Evolutionary conservation across 2,329 filamentous ascomycete genomes (phyloP), one percentile per base, ranked within the genome.

Genomic region (Atkinsonella hypoxylon): DNA sequence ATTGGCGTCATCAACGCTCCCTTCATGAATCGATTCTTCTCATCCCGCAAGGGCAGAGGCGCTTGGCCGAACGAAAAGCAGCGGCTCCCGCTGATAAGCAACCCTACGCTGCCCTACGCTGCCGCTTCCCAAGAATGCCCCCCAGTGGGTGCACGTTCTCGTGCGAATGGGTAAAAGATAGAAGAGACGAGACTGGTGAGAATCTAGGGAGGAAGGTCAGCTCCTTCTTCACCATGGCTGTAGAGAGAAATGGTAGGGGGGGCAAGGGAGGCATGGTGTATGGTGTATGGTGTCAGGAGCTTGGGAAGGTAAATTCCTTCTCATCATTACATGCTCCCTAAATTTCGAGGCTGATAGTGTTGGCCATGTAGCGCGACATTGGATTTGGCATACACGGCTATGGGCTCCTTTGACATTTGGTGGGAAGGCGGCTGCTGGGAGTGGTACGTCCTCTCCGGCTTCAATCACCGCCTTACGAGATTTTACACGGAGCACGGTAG

Each of bases 401-500:
- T 85, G 76, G 85, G 85, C 0, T 73, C 80, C 0, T 82, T 89
- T 56, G 85, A 89, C 65, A 87, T 89, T 11, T 89, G 85, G 85
- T 89, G 85, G 85, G 85, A 89, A 62, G 85, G 84, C 3, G 85
- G 85, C 0, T 88, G 84, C 59, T 88, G 85, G 85, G 86, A 89
- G 65, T 89, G 85, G 81, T 82, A 43, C n/a, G 22, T 48, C 26
- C 9, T 30, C 22, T 12, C 34, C 31, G 34, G 7, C 34, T 36
- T 36, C 34, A 15, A 15, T 8, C 26, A 26, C 26, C 26, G 26
- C 26, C 26, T 26, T 26, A 26, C 4, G 26, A 26, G 26, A 4
- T 26, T 26, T 5, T 26, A 42, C 26, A 26, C 8, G 26, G 26
- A 26, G 4, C 7, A 26, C 26, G 26, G 26, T 26, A 26, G 26